Base-by-base conservation (phyloP, 2,329 filamentous ascomycete genomes). In the Exophiala viscosa region DNA sequence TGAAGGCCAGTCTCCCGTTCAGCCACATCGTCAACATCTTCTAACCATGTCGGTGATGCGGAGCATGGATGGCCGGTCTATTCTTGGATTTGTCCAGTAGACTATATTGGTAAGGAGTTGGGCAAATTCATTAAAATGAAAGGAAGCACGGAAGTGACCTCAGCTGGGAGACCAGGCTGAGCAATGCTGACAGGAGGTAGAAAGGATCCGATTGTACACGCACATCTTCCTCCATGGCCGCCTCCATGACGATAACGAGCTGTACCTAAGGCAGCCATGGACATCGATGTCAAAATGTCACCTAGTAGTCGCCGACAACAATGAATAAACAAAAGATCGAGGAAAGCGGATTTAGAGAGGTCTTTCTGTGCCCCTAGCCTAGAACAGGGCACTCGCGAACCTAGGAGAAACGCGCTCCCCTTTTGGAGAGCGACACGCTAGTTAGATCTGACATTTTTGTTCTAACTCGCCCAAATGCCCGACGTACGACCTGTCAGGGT, bases 361-460 rank as follows among this genome's bases (percentile, higher is more conserved):
- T 28, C 23, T 28, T 28, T 7, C 23, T 28, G n/a, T 20, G 18
- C 6, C 39, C n/a, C n/a, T 15, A n/a, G 39, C 39, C 39, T 20
- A 20, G 23, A 28, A 42, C 40, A 28, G 20, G 18, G 40, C 40
- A 42, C 17, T n/a, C 14, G 20, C 40, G 28, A 28, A 28, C 23
- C 40, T 20, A n/a, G n/a, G n/a, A 42, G 40, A 42, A 42, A n/a
- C 40, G 18, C 20, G 14, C 40, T 10, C 18, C 40, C 20, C 40
- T 9, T 42, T 42, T 42, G 11, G 18, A 42, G 18, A 42, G 28
- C 28, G 18, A 42, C 40, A 31, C 40, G 40, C 40, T 42, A 42
- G 28, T 31, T 23, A 17, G 40, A 42, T 42, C 40, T 42, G 40
- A 42, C 40, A 42, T 31, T 13, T 41, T 23, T 42, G 28, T 42